Conservation (phyloP, 306 rosid genomes). For the Mimosa bimucronata region DNA sequence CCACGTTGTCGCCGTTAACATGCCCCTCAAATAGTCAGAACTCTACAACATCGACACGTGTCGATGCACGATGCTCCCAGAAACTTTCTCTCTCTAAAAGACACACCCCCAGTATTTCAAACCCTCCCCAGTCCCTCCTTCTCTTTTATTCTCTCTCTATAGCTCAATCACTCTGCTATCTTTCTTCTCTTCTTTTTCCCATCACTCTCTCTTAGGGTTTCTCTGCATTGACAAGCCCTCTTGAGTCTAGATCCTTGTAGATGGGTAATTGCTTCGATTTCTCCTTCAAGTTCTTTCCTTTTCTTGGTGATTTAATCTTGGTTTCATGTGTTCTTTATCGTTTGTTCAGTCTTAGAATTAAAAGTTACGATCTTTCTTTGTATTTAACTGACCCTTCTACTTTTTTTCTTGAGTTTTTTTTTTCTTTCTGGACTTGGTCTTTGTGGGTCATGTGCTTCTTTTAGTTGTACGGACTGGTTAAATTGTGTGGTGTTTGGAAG, state of each 20-base stretch:
- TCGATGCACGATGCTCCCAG: constrained; percentile 36
- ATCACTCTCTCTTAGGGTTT: constrained; percentile 55
- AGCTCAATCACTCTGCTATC: constrained; percentile 2
- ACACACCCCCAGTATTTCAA: constrained; percentile 45
- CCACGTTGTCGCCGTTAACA: constrained; percentile 35
- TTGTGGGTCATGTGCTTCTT: background rate
- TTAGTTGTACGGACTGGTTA: background rate
- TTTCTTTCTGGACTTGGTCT: background rate
- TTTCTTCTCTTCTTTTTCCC: constrained; percentile 2
- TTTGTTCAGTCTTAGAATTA: constrained; percentile 16
- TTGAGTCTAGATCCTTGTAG: constrained; percentile 32
- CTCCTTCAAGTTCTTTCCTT: background rate
- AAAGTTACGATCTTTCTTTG: background rate
- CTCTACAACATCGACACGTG: constrained; percentile 50
- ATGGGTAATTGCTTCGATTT: constrained; percentile 40
- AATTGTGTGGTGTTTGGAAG: constrained; percentile 26
- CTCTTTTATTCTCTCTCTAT: constrained; percentile 41
- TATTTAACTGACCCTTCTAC: background rate
- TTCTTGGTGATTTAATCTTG: background rate
- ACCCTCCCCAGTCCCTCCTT: constrained; percentile 44
- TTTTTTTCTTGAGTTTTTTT: background rate
- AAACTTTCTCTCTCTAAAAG: constrained; percentile 22
- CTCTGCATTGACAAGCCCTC: constrained; percentile 26
- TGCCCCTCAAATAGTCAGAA: constrained; percentile 30
- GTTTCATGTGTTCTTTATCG: background rate